phyloP scores from a whole-genome alignment of 2,329 filamentous ascomycete species.

The Pseudogymnoascus sp. region DNA sequence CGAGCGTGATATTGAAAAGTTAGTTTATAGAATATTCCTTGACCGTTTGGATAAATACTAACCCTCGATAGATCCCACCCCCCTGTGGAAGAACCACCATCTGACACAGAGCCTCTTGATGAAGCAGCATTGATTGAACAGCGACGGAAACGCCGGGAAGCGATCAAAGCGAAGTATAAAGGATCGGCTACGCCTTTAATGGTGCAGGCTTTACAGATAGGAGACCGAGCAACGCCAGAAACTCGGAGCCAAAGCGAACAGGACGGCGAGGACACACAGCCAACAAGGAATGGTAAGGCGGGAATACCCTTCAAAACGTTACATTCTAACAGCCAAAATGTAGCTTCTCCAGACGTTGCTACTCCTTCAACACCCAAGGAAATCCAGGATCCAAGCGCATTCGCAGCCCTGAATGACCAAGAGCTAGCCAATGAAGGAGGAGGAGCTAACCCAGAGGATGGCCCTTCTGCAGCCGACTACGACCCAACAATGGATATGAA shows the following conservation, averaged over 20 bases:
- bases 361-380: conserved; percentile 30
- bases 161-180: conserved; percentile 75
- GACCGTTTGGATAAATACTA: background rate
- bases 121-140: conserved; percentile 79
- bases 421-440: conserved; percentile 53
- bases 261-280: conserved; percentile 17
- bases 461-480: conserved; percentile 87
- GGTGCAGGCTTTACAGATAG: conserved; percentile 48
- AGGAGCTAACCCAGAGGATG: conserved; percentile 49
- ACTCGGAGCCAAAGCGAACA: conserved; percentile 19
- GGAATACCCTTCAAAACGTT: background rate
- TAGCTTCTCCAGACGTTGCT: conserved; percentile 27
- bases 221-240: conserved; percentile 27
- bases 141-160: conserved; percentile 75
- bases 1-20: conserved; percentile 10
- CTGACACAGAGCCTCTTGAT: conserved; percentile 56
- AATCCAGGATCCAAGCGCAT: conserved; percentile 30
- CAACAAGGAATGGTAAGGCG: conserved; percentile 32
- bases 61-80: conserved; percentile 22
- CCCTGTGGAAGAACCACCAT: conserved; percentile 35
- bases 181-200: conserved; percentile 63
- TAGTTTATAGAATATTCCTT: conserved; percentile 14
- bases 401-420: conserved; percentile 59
- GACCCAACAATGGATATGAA: conserved; percentile 84
- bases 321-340: conserved; percentile 14